Conservation (phyloP, 2,329 filamentous ascomycete genomes). For the Didymella glomerata region DNA sequence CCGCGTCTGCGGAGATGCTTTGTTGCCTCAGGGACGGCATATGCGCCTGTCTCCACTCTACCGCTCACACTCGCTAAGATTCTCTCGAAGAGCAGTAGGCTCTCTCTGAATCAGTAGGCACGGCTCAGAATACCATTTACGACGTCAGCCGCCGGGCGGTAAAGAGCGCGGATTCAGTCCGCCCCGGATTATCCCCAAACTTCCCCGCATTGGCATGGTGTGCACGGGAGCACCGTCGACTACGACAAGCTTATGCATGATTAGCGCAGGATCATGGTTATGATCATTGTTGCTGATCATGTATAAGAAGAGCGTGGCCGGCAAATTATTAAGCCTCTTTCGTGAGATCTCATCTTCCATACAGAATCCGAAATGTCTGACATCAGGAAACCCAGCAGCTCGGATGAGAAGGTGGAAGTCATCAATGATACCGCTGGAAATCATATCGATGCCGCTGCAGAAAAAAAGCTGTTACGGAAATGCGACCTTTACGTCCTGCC, state of each 20-base stretch:
- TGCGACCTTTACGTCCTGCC: slow-evolving; percentile 60
- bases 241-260: slow-evolving; percentile 9
- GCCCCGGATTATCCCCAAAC: slow-evolving; percentile 4
- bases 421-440: slow-evolving; percentile 38
- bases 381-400: slow-evolving; percentile 11
- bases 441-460: slow-evolving; percentile 48
- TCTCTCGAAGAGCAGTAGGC: slow-evolving; percentile 2
- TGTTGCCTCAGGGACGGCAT: background rate
- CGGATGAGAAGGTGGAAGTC: slow-evolving; percentile 35
- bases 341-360: background rate
- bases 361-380: slow-evolving; percentile 25
- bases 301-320: slow-evolving; percentile 1
- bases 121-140: slow-evolving; percentile 2
- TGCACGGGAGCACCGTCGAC: slow-evolving; percentile 12
- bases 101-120: background rate
- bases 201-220: slow-evolving; percentile 17
- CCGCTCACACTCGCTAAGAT: background rate
- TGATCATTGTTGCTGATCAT: background rate
- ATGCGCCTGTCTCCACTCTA: background rate
- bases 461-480: slow-evolving; percentile 59
- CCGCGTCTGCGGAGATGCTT: background rate
- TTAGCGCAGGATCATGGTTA: background rate
- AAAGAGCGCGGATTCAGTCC: slow-evolving; percentile 13
- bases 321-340: background rate
- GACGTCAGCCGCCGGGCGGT: background rate